A percentile compares a stretch with the other conserved stretches of the same genome.
Evolutionary conservation across 2,329 filamentous ascomycete species (phyloP).

Genomic region (Xylariaceae sp.): DNA sequence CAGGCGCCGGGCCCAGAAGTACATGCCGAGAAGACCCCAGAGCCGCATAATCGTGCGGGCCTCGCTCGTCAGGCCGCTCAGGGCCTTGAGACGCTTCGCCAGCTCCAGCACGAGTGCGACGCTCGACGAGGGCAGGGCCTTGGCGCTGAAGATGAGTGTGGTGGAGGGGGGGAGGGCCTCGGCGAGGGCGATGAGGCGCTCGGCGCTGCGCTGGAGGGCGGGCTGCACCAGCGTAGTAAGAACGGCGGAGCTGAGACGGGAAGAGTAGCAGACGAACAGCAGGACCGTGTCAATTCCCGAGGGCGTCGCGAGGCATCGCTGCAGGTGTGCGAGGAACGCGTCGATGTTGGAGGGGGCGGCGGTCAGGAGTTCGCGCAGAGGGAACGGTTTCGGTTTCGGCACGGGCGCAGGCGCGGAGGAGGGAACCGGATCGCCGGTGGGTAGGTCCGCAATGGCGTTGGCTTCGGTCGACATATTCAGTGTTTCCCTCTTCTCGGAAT

Average conservation of each 20-base stretch:
- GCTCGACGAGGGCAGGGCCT: constrained; percentile 32
- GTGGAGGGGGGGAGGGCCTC: constrained; percentile 46
- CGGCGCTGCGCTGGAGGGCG: constrained; percentile 49
- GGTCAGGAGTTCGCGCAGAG: constrained; percentile 29
- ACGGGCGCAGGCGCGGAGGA: constrained; percentile 21
- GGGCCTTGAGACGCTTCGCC: constrained; percentile 48
- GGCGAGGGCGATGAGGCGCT: constrained; percentile 47
- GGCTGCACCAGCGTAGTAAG: constrained; percentile 51
- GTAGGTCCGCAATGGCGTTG: constrained; percentile 30
- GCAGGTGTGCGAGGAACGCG: constrained; percentile 49
- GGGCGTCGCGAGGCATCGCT: constrained; percentile 62
- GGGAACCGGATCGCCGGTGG: constrained; percentile 34
- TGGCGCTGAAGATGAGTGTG: constrained; percentile 39
- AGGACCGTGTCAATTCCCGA: constrained; percentile 65
- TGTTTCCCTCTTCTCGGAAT: no score
- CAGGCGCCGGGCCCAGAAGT: constrained; percentile 58
- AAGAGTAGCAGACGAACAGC: constrained; percentile 62
- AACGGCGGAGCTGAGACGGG: constrained; percentile 48
- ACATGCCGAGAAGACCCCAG: constrained; percentile 71
- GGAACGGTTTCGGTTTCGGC: constrained; percentile 23
- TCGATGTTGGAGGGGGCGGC: constrained; percentile 40
- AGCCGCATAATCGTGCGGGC: constrained; percentile 68
- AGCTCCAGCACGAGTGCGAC: constrained; percentile 44
- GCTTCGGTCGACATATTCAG: constrained; percentile 20
- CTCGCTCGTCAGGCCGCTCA: constrained; percentile 64